phyloP scores from a whole-genome alignment of 129 eudicot genomes.

The Apium graveolens region DNA sequence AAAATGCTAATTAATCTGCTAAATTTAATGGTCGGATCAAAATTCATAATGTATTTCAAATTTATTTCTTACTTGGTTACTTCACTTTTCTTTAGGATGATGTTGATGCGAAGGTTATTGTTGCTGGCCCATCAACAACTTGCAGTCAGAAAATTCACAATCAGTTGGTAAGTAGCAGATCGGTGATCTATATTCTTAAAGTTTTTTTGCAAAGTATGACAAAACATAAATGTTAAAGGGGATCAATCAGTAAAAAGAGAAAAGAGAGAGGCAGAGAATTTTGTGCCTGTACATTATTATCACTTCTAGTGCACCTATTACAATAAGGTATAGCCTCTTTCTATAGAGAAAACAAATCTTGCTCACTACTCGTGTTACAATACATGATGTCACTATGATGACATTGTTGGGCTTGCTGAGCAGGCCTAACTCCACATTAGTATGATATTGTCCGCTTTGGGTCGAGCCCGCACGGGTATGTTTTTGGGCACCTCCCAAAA shows the following conservation, averaged over 20 bases:
- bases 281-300: not conserved
- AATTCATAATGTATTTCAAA: not conserved
- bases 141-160: slow-evolving; percentile 98
- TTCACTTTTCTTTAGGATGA: slow-evolving; percentile 50
- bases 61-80: not conserved
- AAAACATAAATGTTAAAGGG: not conserved
- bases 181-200: not conserved
- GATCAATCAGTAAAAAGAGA: not conserved
- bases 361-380: not conserved
- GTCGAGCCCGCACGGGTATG: too few relatives aligned
- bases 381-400: not conserved
- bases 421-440: too few relatives aligned
- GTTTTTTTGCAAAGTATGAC: not conserved
- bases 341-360: not conserved
- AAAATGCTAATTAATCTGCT: not conserved
- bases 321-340: not conserved
- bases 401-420: too few relatives aligned
- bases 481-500: too few relatives aligned
- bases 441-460: too few relatives aligned
- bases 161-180: slow-evolving; percentile 63
- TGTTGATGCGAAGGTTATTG: slow-evolving; percentile 71
- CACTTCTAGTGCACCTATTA: not conserved
- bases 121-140: slow-evolving; percentile 92
- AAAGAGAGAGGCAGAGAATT: not conserved
- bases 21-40: not conserved